Base-by-base conservation (phyloP, 768 basidiomycete genomes). In the Cystobasidium tubakii region DNA sequence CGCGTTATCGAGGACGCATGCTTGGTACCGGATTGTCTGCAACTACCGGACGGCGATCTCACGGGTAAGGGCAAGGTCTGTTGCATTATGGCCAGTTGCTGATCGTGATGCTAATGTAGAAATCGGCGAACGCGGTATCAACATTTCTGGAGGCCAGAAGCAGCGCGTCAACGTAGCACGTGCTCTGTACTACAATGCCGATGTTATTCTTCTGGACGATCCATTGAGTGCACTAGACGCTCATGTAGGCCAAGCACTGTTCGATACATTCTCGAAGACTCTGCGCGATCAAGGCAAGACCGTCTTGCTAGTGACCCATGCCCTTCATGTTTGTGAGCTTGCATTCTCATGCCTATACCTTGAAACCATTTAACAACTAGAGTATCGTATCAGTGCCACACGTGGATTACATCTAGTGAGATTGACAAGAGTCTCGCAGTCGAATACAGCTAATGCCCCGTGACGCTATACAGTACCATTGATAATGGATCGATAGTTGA, bases 121-220 rank as follows among this genome's bases (percentile, higher is more conserved):
- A 79, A 75, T 75, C 64, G 75, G 90, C 21, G 89, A 91, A 81
- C 88, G 86, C 85, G 63, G 63, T 42, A 92, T 95, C 75, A 91
- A 90, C 19, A 85, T 93, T 7, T 90, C 89, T 31, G 92, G 92
- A 1, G 92, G 92, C 17, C 86, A 87, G 80, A 86, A 86, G 75
- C 90, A 93, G 78, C 86, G 90, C 27, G 81, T 93, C 74, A 91
- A 90, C 78, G 90, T 95, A 64, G 90, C 90, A 70, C 87, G 92
- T 65, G 87, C 90, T 0, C 88, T 93, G 69, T 96, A 96, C 82
- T 90, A 87, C 78, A 84, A 90, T 77, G 87, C 89, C 0, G 90
- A 92, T 70, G 88, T 96, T 74, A 88, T 91, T 78, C 88, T 92
- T n/a, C 90, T 94, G 75, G 92, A 95, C 77, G 91, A 92, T 78